Conservation (phyloP, 2,329 filamentous ascomycete genomes). For the Trichoderma lentiforme region DNA sequence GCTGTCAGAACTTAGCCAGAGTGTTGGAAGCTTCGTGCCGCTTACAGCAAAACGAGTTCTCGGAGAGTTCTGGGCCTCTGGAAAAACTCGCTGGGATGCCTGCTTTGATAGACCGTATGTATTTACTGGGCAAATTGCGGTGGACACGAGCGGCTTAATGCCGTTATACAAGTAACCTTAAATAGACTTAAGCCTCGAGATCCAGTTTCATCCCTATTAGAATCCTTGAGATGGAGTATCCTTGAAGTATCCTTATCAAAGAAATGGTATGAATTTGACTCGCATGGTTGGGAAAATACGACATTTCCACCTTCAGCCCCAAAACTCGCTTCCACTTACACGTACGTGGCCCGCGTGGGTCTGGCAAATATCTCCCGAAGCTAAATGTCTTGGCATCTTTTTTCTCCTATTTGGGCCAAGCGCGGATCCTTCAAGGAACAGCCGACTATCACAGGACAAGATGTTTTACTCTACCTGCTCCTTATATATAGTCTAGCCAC, state of each 20-base stretch:
- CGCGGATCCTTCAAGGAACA: not conserved
- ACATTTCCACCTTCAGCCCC: not conserved
- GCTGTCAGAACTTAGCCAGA: not conserved
- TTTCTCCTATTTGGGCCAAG: conserved; percentile 4
- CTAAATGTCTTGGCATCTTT: conserved; percentile 7
- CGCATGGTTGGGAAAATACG: not conserved
- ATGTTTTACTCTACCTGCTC: not conserved
- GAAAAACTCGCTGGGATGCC: not conserved
- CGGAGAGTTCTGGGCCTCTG: not conserved
- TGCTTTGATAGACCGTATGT: conserved; percentile 1
- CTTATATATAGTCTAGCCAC: not conserved
- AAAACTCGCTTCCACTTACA: not conserved
- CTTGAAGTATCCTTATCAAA: not conserved
- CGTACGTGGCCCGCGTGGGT: not conserved
- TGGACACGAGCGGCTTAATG: conserved; percentile 3
- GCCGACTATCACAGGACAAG: not conserved
- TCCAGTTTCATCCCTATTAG: not conserved
- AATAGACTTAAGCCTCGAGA: not conserved
- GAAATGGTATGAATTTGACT: not conserved
- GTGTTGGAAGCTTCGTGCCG: not conserved
- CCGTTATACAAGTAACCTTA: not conserved
- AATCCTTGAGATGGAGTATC: not conserved
- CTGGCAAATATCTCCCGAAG: not conserved
- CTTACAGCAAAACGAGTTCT: not conserved
- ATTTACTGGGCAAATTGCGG: not conserved